Percentiles rank a stretch among this genome's conserved stretches.
These are phyloP conservation scores for Tricholoma terreum DNA, from an alignment of 768 basidiomycete species.

Conservation along the genomic window DNA sequence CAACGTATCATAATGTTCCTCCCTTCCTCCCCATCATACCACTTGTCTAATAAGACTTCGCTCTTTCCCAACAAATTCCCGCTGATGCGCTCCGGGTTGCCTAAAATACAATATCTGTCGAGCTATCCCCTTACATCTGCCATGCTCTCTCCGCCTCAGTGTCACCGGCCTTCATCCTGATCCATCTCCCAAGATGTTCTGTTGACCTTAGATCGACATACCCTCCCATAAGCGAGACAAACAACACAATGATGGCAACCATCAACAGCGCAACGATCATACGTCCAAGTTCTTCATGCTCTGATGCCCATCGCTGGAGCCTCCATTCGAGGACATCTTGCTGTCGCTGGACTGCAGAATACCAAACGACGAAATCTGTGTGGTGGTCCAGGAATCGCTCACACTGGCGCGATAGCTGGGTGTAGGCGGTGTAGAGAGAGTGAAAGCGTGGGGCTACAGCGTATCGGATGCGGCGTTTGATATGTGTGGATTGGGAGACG, in stretches of 20 bases:
- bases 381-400: neutral
- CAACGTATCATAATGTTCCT: neutral
- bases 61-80: neutral
- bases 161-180: neutral
- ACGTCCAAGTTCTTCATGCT: slow-evolving; percentile 1
- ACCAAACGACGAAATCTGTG: neutral
- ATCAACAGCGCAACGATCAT: slow-evolving; percentile 1
- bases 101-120: neutral
- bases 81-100: too few species aligned
- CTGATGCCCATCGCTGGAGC: neutral
- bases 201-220: neutral
- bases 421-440: neutral
- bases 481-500: slow-evolving; percentile 1
- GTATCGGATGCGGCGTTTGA: slow-evolving; percentile 1
- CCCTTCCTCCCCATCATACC: neutral
- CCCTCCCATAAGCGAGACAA: neutral
- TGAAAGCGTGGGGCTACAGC: neutral
- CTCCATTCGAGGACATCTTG: neutral
- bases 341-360: neutral
- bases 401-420: neutral
- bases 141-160: too few species aligned
- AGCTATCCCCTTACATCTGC: neutral
- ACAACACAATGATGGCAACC: slow-evolving; percentile 1
- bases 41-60: too few species aligned
- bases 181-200: neutral